Percentiles rank a stretch among this genome's conserved stretches.
phyloP scores from a whole-genome alignment of 2,329 filamentous ascomycete species.

The Alternaria viburni region DNA sequence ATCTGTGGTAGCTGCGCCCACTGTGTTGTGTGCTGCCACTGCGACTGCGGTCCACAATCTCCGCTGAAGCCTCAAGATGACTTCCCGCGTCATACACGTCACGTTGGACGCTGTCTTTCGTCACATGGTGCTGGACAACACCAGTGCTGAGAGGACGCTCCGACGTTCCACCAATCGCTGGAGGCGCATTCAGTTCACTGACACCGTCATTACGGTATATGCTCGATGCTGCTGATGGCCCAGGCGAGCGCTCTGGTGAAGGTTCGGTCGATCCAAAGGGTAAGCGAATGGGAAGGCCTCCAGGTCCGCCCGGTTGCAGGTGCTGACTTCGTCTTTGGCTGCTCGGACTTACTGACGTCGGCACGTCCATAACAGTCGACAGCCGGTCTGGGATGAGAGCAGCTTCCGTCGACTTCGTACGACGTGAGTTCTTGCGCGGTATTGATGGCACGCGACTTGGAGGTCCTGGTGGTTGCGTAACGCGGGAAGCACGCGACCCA shows the following conservation, averaged over 20 bases:
- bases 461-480: conserved; percentile 23
- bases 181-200: conserved; percentile 29
- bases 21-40: conserved; percentile 44
- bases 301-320: conserved; percentile 35
- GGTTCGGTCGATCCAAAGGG: conserved; percentile 47
- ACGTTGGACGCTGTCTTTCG: conserved; percentile 46
- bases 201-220: conserved; percentile 32
- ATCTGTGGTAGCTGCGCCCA: conserved; percentile 20
- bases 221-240: conserved; percentile 45
- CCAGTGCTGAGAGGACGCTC: conserved; percentile 47
- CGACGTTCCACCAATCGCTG: conserved; percentile 15
- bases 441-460: conserved; percentile 54
- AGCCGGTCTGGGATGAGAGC: conserved; percentile 35
- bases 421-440: conserved; percentile 73
- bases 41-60: conserved; percentile 45
- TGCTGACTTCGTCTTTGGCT: conserved; percentile 24
- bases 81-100: conserved; percentile 37
- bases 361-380: conserved; percentile 35
- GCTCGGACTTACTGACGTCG: conserved; percentile 20
- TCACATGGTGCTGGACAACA: conserved; percentile 48
- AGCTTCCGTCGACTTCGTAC: conserved; percentile 38
- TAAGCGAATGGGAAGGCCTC: conserved; percentile 37
- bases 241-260: conserved; percentile 45
- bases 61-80: conserved; percentile 45
- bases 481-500: conserved; percentile 63